phyloP scores from a whole-genome alignment of 2,329 filamentous ascomycete genomes.

The Claviceps maximensis region DNA sequence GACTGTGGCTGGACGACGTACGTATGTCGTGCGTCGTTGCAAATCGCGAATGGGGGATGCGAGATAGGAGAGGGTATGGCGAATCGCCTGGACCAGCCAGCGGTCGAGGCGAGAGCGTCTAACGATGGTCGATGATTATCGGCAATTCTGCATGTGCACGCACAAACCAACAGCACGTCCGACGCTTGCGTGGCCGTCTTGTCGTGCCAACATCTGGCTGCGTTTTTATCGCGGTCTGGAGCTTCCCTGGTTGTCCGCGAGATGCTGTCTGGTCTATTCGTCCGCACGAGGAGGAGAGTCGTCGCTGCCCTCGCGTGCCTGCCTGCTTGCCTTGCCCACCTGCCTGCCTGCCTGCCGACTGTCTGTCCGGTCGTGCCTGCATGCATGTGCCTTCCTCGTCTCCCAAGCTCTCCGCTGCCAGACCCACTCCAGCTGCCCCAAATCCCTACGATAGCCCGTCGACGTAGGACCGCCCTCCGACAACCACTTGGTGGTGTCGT shows the following conservation, averaged over 20 bases:
- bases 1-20: too few species aligned
- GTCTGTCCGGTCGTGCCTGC: too few species aligned
- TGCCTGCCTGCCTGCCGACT: too few species aligned
- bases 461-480: neutral
- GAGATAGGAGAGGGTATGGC: neutral
- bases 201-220: neutral
- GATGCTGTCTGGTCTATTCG: too few species aligned
- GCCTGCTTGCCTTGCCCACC: neutral
- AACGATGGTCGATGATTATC: neutral
- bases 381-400: neutral
- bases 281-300: too few species aligned
- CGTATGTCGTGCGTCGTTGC: neutral
- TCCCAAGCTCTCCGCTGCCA: neutral
- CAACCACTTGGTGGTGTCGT: conserved; percentile 1
- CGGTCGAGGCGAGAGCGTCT: neutral
- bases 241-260: neutral
- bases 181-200: too few species aligned
- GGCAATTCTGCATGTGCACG: neutral
- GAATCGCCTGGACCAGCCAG: neutral
- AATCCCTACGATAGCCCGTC: neutral
- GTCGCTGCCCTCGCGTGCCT: neutral
- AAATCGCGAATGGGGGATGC: neutral
- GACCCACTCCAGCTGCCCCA: neutral
- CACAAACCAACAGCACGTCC: too few species aligned
- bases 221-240: neutral